These are phyloP conservation scores for Lonicera japonica DNA, from an alignment of 129 eudicot species.

Conservation along the genomic window DNA sequence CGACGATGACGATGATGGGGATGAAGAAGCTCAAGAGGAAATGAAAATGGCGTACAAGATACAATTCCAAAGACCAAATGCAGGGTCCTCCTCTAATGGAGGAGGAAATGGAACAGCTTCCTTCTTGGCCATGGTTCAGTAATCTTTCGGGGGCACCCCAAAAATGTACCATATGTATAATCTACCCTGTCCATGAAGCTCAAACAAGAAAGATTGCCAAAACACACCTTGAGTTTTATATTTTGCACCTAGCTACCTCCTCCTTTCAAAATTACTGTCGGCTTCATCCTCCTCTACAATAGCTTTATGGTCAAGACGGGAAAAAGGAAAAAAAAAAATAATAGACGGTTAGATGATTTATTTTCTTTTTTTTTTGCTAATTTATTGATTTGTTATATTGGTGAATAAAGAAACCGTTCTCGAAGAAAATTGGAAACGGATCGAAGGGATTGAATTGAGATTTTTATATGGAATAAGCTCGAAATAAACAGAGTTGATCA, in stretches of 20 bases:
- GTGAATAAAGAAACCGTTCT: slow-evolving; percentile 4
- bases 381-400: slow-evolving; percentile 8
- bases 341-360: not conserved
- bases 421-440: not conserved
- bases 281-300: not conserved
- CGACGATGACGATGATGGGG: not conserved
- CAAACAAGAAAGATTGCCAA: not conserved
- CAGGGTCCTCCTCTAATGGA: slow-evolving; percentile 7
- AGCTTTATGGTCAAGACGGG: not conserved
- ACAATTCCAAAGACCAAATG: slow-evolving; percentile 5
- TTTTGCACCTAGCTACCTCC: not conserved
- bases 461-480: not conserved
- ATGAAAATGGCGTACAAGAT: slow-evolving; percentile 8
- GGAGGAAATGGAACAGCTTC: slow-evolving; percentile 6
- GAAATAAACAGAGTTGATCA: not conserved
- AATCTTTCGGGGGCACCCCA: not conserved
- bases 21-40: slow-evolving; percentile 6
- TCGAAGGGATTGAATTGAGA: slow-evolving; percentile 1
- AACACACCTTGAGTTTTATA: not conserved
- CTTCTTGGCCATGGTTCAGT: slow-evolving; percentile 15
- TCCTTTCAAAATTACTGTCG: not conserved
- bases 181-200: not conserved
- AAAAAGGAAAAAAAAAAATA: too few species aligned
- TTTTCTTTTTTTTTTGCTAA: not conserved
- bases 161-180: slow-evolving; percentile 3